A percentile compares a stretch with the other conserved stretches of the same genome.
Evolutionary conservation across 441 rosid genomes (phyloP).

Genomic region (Manihot esculenta): DNA sequence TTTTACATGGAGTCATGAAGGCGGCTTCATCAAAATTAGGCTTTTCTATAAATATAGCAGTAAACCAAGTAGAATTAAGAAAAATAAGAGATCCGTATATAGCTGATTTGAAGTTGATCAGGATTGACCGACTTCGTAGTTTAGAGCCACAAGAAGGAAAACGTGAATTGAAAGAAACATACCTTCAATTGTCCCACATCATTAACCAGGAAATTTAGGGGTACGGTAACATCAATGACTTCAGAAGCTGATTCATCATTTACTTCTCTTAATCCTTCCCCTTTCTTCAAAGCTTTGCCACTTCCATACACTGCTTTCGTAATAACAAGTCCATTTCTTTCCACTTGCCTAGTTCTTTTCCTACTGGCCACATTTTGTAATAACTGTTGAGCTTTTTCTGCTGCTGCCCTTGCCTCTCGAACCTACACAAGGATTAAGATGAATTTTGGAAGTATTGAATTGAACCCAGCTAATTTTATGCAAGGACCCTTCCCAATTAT

Average conservation of each 20-base stretch:
- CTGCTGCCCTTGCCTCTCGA: slow-evolving; percentile 61
- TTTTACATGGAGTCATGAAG: no score
- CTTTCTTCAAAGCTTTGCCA: slow-evolving; percentile 53
- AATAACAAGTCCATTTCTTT: slow-evolving; percentile 73
- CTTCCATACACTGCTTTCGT: slow-evolving; percentile 75
- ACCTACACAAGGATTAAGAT: slow-evolving; percentile 48
- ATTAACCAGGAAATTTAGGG: slow-evolving; percentile 88
- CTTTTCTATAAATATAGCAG: neutral
- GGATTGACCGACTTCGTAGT: slow-evolving; percentile 1
- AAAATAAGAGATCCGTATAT: neutral
- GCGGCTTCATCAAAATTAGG: neutral
- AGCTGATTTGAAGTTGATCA: neutral
- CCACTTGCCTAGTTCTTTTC: slow-evolving; percentile 70
- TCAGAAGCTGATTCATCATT: slow-evolving; percentile 46
- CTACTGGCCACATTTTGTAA: slow-evolving; percentile 78
- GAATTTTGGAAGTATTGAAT: slow-evolving; percentile 5
- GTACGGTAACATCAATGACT: slow-evolving; percentile 80
- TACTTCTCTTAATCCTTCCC: slow-evolving; percentile 35
- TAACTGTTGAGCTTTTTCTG: slow-evolving; percentile 80
- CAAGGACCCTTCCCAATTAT: neutral
- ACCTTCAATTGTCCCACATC: slow-evolving; percentile 88
- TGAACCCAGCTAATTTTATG: no score
- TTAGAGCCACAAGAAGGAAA: slow-evolving; percentile 7
- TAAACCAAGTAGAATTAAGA: neutral
- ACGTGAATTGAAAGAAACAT: slow-evolving; percentile 22